phyloP scores from a whole-genome alignment of 805 yeast species.

The Monosporozyma aerobia region DNA sequence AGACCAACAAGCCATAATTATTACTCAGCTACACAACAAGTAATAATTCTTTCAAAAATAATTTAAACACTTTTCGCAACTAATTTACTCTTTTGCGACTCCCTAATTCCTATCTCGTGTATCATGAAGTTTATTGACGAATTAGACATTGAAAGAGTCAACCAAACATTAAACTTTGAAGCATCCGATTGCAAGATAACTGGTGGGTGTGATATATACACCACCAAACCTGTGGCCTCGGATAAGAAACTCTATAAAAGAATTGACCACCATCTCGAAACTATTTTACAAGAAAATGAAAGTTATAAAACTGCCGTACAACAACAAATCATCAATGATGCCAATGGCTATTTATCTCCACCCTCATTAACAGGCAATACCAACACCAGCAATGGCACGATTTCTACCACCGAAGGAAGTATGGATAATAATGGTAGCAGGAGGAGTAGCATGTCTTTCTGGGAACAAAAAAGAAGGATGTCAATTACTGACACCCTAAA shows the following conservation, averaged over 20 bases:
- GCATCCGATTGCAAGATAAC: constrained; percentile 65
- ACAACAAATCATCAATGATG: constrained; percentile 15
- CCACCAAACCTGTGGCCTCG: constrained; percentile 86
- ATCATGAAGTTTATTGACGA: constrained; percentile 72
- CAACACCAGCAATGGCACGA: constrained; percentile 3
- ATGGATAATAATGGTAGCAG: constrained; percentile 2
- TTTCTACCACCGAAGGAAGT: constrained; percentile 3
- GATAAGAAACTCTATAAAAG: constrained; percentile 85
- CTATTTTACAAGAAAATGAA: constrained; percentile 33
- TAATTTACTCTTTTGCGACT: background rate
- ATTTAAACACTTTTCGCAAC: background rate
- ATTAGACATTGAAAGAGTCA: constrained; percentile 83
- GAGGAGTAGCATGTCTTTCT: constrained; percentile 27
- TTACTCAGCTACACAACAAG: background rate
- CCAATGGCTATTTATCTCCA: constrained; percentile 2
- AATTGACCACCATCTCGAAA: constrained; percentile 70
- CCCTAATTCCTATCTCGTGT: background rate
- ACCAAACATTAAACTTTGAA: constrained; percentile 74
- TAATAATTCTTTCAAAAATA: too few relatives aligned
- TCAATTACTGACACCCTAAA: constrained; percentile 23
- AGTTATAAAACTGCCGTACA: constrained; percentile 28
- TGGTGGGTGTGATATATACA: constrained; percentile 88
- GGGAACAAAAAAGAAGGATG: constrained; percentile 36
- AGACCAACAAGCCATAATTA: background rate
- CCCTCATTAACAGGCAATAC: background rate